These are phyloP conservation scores for Diutina rugosa DNA, from an alignment of 1,139 yeast species.

Conservation along the genomic window DNA sequence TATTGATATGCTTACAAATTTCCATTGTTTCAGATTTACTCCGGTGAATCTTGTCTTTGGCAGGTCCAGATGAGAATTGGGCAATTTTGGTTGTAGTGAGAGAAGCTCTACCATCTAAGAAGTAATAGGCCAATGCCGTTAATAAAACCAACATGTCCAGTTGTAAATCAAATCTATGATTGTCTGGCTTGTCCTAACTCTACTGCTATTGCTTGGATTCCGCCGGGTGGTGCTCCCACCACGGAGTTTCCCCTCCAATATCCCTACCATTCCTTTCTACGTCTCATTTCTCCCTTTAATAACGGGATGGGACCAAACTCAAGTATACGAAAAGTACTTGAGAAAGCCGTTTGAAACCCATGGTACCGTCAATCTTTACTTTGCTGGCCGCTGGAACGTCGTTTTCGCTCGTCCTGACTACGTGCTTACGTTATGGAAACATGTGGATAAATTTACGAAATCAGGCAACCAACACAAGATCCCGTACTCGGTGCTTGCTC, in stretches of 20 bases:
- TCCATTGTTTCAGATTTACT: no score
- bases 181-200: neutral
- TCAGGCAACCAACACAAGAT: slow-evolving; percentile 51
- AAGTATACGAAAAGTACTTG: slow-evolving; percentile 22
- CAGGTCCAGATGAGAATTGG: no score
- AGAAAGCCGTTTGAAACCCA: slow-evolving; percentile 12
- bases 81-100: no score
- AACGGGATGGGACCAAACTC: slow-evolving; percentile 34
- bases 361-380: slow-evolving; percentile 50
- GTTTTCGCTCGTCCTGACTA: slow-evolving; percentile 37
- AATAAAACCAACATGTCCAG: no score
- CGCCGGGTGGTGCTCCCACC: slow-evolving; percentile 5
- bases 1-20: no score
- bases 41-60: no score
- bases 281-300: slow-evolving; percentile 38
- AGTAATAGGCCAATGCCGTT: no score
- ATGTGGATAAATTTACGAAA: slow-evolving; percentile 39
- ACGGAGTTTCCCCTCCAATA: slow-evolving; percentile 13
- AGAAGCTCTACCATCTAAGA: no score
- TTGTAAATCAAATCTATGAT: no score
- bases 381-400: slow-evolving; percentile 54
- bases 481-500: slow-evolving; percentile 41
- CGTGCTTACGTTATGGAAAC: slow-evolving; percentile 31
- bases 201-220: neutral
- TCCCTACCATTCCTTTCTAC: slow-evolving; percentile 52